Conservation (phyloP, 371 early-diverging fungal genomes). For the Haplosporangium sp. region DNA sequence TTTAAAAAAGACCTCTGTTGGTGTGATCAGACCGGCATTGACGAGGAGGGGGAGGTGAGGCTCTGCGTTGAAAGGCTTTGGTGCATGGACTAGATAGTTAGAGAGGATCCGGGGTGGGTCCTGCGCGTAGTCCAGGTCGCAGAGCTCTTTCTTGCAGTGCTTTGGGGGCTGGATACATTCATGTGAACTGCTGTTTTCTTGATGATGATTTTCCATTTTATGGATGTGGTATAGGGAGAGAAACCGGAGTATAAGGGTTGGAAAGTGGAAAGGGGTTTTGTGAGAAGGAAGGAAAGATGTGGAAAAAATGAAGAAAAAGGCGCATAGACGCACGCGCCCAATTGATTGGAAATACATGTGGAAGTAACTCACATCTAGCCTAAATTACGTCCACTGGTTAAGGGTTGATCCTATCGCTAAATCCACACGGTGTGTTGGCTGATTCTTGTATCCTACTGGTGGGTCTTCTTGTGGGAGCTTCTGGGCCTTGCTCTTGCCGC, state of each 20-base stretch:
- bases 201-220: slow-evolving; percentile 1
- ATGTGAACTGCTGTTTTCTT: not conserved
- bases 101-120: slow-evolving; percentile 27
- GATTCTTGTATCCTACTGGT: no score
- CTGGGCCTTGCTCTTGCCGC: no score
- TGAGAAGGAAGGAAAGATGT: no score
- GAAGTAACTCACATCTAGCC: no score
- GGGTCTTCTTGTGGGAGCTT: no score
- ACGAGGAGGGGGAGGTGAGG: slow-evolving; percentile 61
- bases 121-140: slow-evolving; percentile 36
- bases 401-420: no score
- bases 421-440: no score
- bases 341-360: no score
- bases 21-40: slow-evolving; percentile 63
- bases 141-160: slow-evolving; percentile 10
- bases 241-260: not conserved
- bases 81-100: slow-evolving; percentile 59
- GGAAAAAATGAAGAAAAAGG: no score
- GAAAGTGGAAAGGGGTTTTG: not conserved
- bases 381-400: no score
- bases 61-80: slow-evolving; percentile 70
- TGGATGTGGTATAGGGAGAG: not conserved
- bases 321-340: no score
- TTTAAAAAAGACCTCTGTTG: slow-evolving; percentile 63
- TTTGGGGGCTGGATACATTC: slow-evolving; percentile 14